Evolutionary conservation across 352 stramenopile species (phyloP), one percentile per base, ranked within the genome.

Genomic region (Pelagophyceae sp.): DNA sequence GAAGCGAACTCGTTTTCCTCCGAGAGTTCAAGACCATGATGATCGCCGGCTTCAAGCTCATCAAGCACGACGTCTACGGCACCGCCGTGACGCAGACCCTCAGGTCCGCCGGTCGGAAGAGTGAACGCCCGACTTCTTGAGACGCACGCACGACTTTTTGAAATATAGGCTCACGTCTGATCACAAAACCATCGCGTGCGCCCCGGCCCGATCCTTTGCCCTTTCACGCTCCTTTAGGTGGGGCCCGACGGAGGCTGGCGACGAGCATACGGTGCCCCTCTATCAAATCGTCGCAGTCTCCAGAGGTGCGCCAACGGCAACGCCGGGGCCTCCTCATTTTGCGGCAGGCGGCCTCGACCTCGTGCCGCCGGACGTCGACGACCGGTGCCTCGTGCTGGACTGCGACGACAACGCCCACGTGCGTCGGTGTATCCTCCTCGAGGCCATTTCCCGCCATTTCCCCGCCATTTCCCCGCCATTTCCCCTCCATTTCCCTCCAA

Each of bases 21-120:
- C 17, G 61, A 6, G 61, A 71, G 61, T 71, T 71, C 61, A 71
- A 71, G 61, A 38, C 29, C n/a, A 71, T 71, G 61, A 37, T 71
- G 61, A 37, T 11, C 6, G 5, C 19, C 3, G 61, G 61, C 61
- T 71, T 71, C 31, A 37, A 38, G 6, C 33, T 71, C 2, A 71
- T 71, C 33, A 35, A 71, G 33, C 61, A 71, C 61, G 61, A 71
- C 33, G 61, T 11, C 11, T 23, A 23, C 45, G 29, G 29, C 31
- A 2, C 17, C 2, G 11, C 61, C 5, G 29, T 11, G 33, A 71
- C 61, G 31, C 61, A 38, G 6, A 71, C 31, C 19, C 61, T 71
- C 29, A 3, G 61, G n/a, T n/a, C n/a, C n/a, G n/a, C n/a, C n/a
- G n/a, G n/a, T n/a, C n/a, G n/a, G n/a, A n/a, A n/a, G n/a, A n/a